These are phyloP conservation scores for Begonia fuchsioides DNA, from an alignment of 306 rosid genomes.

Conservation along the genomic window DNA sequence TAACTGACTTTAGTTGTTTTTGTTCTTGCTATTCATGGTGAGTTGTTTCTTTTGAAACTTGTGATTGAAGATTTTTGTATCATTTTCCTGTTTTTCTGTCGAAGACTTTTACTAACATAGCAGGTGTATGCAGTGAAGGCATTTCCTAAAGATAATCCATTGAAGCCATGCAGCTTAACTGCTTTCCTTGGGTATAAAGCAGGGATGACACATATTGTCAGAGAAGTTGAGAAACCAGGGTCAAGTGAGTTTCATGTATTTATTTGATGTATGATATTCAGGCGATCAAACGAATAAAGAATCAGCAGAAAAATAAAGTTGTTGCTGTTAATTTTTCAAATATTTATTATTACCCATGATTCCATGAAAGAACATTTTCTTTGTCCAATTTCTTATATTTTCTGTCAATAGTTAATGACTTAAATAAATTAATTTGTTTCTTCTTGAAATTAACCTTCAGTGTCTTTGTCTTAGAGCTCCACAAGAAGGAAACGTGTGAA, in stretches of 20 bases:
- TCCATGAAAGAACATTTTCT: neutral
- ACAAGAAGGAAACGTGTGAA: conserved; percentile 79
- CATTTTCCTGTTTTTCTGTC: neutral
- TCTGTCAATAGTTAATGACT: neutral
- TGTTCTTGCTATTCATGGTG: neutral
- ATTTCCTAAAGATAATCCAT: conserved; percentile 53
- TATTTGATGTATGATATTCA: neutral
- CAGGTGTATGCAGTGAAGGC: conserved; percentile 48
- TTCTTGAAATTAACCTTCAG: neutral
- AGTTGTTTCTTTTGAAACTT: neutral
- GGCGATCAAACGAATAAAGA: too few species aligned
- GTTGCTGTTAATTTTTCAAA: neutral
- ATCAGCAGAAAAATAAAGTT: neutral
- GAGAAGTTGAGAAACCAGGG: conserved; percentile 81
- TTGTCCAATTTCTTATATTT: neutral
- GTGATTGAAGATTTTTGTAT: neutral
- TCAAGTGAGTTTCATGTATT: conserved; percentile 38
- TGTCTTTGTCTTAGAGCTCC: conserved; percentile 30
- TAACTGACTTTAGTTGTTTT: too few species aligned
- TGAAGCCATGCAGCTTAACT: conserved; percentile 48
- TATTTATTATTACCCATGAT: too few species aligned
- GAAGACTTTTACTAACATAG: neutral
- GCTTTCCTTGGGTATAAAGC: conserved; percentile 75
- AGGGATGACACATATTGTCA: conserved; percentile 78
- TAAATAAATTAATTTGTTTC: too few species aligned